Evolutionary conservation across 306 rosid genomes (phyloP).

Genomic region (Prunus dulcis): DNA sequence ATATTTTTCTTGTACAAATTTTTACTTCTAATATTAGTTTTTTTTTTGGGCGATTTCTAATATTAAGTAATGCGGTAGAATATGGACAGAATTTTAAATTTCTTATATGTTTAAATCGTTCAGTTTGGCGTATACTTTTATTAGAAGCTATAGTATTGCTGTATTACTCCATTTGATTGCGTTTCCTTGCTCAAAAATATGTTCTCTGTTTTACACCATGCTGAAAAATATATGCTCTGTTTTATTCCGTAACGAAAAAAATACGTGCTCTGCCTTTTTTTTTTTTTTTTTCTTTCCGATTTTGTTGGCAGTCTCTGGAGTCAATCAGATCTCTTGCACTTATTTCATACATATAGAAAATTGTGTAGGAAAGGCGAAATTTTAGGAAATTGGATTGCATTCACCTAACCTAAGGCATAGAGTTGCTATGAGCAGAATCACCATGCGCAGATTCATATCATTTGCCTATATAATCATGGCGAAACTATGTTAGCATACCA

Average conservation of each 20-base stretch:
- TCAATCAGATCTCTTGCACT: neutral
- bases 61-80: neutral
- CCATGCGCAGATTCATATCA: neutral
- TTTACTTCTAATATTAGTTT: neutral
- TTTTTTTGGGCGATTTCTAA: neutral
- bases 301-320: neutral
- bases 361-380: neutral
- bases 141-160: neutral
- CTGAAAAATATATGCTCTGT: neutral
- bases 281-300: neutral
- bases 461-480: neutral
- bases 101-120: neutral
- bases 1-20: too few relatives aligned
- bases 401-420: neutral
- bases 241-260: neutral
- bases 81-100: neutral
- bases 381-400: neutral
- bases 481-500: neutral
- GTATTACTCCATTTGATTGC: neutral
- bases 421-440: neutral
- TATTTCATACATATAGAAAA: neutral
- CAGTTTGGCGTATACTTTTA: neutral
- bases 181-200: neutral
- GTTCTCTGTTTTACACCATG: neutral
- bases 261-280: neutral